Conservation (phyloP, 2,329 filamentous ascomycete species). For the Colletotrichum eleusines region DNA sequence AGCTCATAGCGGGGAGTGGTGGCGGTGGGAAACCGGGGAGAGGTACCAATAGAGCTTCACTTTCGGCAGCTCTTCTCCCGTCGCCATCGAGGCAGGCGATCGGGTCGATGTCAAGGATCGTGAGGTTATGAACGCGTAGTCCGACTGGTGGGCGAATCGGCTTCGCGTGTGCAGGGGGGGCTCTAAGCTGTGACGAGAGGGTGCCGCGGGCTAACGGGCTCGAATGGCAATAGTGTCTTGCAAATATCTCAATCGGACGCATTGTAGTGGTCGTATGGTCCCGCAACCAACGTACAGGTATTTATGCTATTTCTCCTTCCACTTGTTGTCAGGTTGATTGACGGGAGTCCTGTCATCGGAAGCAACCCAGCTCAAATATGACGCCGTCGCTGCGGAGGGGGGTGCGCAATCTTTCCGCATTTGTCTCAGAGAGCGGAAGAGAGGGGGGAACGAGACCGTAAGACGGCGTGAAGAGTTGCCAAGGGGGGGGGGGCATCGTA, state of each 20-base stretch:
- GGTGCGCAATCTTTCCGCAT: background rate
- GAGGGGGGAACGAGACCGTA: background rate
- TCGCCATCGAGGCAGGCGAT: constrained; percentile 6
- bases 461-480: background rate
- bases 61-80: constrained; percentile 58
- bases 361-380: background rate
- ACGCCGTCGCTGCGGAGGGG: background rate
- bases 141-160: background rate
- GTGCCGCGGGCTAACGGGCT: background rate
- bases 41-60: constrained; percentile 73
- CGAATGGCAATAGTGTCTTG: background rate
- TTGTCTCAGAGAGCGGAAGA: background rate
- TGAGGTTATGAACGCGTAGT: background rate
- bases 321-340: background rate
- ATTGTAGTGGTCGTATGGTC: background rate
- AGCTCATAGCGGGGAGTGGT: no score
- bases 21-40: background rate
- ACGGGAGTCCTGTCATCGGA: background rate
- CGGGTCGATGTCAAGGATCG: background rate
- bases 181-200: background rate
- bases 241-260: background rate
- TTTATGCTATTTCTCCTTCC: background rate
- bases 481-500: no score
- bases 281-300: background rate
- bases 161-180: background rate